Evolutionary conservation across 169 alveolate species (phyloP), one percentile per base, ranked within the genome.

Genomic region (Cryptosporidium xiaoi): DNA sequence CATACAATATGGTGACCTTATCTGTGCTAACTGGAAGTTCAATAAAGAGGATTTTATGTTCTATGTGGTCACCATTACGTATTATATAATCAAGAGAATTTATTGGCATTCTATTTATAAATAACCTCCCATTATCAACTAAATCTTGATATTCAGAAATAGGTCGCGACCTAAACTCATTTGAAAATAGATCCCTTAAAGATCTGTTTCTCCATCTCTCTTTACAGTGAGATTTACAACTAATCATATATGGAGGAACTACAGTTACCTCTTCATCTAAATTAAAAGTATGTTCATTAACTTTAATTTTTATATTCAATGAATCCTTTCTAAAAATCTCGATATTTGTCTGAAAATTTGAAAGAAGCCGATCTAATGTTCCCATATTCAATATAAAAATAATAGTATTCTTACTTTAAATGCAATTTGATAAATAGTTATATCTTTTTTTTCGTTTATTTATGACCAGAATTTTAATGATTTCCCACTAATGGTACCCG

Each of bases 1-100:
- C 95, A 66, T 66, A 82, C 27, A 93, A 71, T 36, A 96, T 92
- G 58, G 90, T 91, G 44, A 94, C 90, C 50, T 83, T 89, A 27
- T 69, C 68, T 67, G 90, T 65, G 1, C 93, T 82, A 12, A 93
- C 93, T 18, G 97, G 97, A 67, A 95, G 94, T 82, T 96, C 98
- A 20, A 90, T 82, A 69, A 97, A 92, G 40, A 84, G 62, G 1
- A 94, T 87, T 29, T 77, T 53, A 82, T 96, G 98, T 36, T 82
- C 90, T 15, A 95, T 92, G 40, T 67, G 31, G 56, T 94, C 96
- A 46, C 93, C 93, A 64, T 94, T 92, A 36, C 87, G 87, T 50
- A 96, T 58, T 27, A 51, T 62, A 83, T 93, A 93, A 34, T 92
- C 94, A 20, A 77, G 36, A 20, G 90, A 82, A 33, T 65, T 29